Base-by-base conservation (phyloP, 768 basidiomycete genomes). In the Panellus pusillus region DNA sequence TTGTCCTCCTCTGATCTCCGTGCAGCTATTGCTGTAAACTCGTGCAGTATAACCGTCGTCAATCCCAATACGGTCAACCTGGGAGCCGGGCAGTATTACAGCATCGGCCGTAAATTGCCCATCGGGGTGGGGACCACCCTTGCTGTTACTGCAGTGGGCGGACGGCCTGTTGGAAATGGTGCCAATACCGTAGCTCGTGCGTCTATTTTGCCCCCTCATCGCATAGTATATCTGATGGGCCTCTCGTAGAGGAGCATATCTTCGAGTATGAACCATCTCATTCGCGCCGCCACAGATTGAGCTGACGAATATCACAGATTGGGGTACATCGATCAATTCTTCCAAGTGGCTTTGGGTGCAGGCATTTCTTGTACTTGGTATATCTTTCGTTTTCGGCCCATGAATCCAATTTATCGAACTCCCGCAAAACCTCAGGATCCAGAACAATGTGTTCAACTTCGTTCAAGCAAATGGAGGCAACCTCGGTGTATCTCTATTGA, bases 311-410 rank as follows among this genome's bases (percentile, higher is more conserved):
- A 29, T 29, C 32, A 15, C 13, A 50, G 49, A n/a, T 36, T 51
- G 42, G 50, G 50, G 35, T 51, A 51, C 12, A 51, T 51, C 6
- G 13, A 36, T 6, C 50, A 51, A 43, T 51, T 32, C 19, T 47
- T 47, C 12, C 8, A 27, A 17, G 20, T n/a, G 13, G 20, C 20
- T 24, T 1, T 38, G 4, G 14, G 15, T 8, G 20, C 19, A 36
- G 46, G 46, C 15, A 27, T 47, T n/a, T 5, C 46, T 3, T 47
- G 46, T 35, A 9, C 11, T 5, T 47, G 46, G 46, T 47, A 37
- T 8, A 19, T 12, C 32, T 24, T 24, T 24, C 6, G 24, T 24
- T 24, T 24, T 24, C 24, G 24, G 24, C 24, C 24, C 24, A 24
- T n/a, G n/a, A n/a, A n/a, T n/a, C n/a, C n/a, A n/a, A n/a, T 24